phyloP scores from a whole-genome alignment of 2,329 filamentous ascomycete genomes.

The Aspergillus udagawae region DNA sequence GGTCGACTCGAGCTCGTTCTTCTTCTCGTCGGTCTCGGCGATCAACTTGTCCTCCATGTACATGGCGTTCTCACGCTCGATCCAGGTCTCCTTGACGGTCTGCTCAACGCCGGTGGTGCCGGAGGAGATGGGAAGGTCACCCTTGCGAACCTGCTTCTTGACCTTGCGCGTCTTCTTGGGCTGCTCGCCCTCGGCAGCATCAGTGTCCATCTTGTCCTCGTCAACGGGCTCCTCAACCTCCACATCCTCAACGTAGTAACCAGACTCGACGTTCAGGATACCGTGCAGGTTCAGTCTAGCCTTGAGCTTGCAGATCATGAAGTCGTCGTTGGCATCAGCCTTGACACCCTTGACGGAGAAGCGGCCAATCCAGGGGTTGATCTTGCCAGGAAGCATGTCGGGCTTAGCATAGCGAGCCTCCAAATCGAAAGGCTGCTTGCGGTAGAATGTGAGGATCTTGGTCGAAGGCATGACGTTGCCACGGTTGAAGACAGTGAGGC shows the following conservation, averaged over 20 bases:
- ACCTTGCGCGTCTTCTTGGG: conserved; percentile 90
- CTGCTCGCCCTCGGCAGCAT: conserved; percentile 59
- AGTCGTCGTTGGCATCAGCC: conserved; percentile 87
- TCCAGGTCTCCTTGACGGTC: conserved; percentile 59
- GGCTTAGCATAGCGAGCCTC: conserved; percentile 92
- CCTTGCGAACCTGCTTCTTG: conserved; percentile 99
- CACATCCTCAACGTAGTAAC: conserved; percentile 96
- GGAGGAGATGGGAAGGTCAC: conserved; percentile 81
- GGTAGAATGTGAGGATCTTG: conserved; percentile 99
- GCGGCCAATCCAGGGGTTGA: conserved; percentile 90
- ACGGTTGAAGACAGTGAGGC: conserved; percentile 93
- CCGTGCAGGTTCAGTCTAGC: conserved; percentile 94
- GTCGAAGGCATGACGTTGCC: conserved; percentile 96
- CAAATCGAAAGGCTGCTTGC: conserved; percentile 94
- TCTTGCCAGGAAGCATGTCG: conserved; percentile 80
- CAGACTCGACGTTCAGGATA: conserved; percentile 91
- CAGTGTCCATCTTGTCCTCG: conserved; percentile 71
- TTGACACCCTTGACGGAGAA: conserved; percentile 98
- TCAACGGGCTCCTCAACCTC: conserved; percentile 90
- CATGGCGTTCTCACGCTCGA: conserved; percentile 86
- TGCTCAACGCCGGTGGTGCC: conserved; percentile 78
- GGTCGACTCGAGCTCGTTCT: conserved; percentile 97
- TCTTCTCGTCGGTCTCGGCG: conserved; percentile 97
- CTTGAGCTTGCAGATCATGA: conserved; percentile 99
- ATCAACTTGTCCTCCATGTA: conserved; percentile 98